These are phyloP conservation scores for Pistacia integerrima DNA, from an alignment of 345 rosid genomes.

Conservation along the genomic window DNA sequence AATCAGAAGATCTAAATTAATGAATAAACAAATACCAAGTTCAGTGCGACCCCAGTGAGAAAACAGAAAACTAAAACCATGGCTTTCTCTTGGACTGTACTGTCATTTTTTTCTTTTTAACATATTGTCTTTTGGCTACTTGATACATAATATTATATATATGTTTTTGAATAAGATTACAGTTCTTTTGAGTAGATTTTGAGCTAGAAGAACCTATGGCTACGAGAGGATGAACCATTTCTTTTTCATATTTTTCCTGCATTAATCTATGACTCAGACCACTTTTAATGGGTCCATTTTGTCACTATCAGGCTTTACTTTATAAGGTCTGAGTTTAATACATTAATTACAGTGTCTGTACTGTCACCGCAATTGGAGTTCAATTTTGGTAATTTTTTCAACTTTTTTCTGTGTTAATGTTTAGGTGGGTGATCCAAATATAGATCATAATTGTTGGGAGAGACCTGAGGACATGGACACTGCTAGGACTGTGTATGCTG, in stretches of 20 bases:
- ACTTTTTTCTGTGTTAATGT: no score
- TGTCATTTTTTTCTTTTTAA: no score
- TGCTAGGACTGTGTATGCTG: slow-evolving; percentile 67
- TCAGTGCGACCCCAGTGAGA: background rate
- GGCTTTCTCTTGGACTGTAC: background rate
- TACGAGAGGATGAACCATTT: no score
- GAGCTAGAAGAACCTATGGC: background rate
- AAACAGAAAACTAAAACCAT: background rate
- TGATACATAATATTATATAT: no score
- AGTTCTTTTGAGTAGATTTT: no score
- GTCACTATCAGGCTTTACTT: background rate
- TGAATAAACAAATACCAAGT: background rate
- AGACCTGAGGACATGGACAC: slow-evolving; percentile 99
- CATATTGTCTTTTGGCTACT: no score
- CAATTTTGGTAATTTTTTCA: background rate
- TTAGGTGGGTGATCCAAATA: slow-evolving; percentile 90
- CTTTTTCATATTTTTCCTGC: background rate
- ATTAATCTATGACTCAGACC: no score
- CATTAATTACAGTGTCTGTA: background rate
- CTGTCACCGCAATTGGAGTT: background rate
- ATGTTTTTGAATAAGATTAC: background rate
- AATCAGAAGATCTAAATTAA: background rate
- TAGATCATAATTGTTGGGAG: slow-evolving; percentile 94
- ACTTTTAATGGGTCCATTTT: background rate
- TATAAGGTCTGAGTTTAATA: background rate